phyloP scores from a whole-genome alignment of 345 rosid species.

The Adansonia digitata region DNA sequence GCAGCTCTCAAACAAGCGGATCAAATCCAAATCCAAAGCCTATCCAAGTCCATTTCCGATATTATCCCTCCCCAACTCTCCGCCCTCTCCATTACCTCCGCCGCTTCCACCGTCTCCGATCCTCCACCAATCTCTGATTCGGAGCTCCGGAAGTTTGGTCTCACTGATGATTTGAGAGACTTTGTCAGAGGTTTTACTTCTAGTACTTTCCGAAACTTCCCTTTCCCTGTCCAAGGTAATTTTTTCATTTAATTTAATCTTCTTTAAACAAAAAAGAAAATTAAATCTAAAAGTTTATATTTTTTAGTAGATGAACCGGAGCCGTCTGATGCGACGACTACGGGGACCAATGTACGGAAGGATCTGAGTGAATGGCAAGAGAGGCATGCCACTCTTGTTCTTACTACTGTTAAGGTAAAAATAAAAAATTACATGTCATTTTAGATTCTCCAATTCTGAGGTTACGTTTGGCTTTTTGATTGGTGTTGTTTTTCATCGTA shows the following conservation, averaged over 20 bases:
- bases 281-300: neutral
- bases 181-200: constrained; percentile 77
- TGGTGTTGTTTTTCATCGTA: neutral
- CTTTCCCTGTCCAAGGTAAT: constrained; percentile 28
- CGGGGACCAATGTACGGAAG: constrained; percentile 65
- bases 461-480: neutral
- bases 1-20: constrained; percentile 88
- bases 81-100: constrained; percentile 35
- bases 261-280: neutral
- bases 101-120: constrained; percentile 30
- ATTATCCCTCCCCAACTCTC: constrained; percentile 57
- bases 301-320: constrained; percentile 40
- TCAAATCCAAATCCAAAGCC: constrained; percentile 73
- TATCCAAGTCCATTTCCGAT: constrained; percentile 67
- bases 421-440: neutral
- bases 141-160: constrained; percentile 64
- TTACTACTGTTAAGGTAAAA: constrained; percentile 73
- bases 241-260: neutral
- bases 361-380: constrained; percentile 97
- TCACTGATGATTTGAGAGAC: constrained; percentile 80
- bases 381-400: constrained; percentile 92
- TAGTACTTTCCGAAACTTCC: constrained; percentile 76
- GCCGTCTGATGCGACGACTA: constrained; percentile 34
- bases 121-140: constrained; percentile 27
- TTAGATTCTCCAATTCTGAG: neutral